Conservation (phyloP, 768 basidiomycete species). For the Xanthoconium stramineum region DNA sequence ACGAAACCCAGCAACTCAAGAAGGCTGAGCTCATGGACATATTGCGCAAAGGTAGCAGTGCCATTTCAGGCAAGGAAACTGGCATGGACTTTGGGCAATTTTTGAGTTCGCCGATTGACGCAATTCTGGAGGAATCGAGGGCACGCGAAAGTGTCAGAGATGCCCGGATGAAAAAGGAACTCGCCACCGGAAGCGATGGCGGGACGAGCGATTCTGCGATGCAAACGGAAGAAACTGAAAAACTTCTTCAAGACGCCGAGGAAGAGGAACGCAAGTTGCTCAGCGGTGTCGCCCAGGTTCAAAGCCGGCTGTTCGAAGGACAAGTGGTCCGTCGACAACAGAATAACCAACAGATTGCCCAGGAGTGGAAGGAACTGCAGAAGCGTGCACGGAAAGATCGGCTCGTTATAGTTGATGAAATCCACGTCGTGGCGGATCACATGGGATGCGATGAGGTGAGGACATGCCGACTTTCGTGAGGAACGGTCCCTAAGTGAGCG, state of each 20-base stretch:
- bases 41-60: conserved; percentile 56
- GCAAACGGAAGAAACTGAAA: conserved; percentile 22
- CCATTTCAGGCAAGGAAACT: conserved; percentile 38
- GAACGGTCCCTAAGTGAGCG: conserved; percentile 2
- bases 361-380: conserved; percentile 45
- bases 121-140: conserved; percentile 46
- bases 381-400: conserved; percentile 43
- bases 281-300: conserved; percentile 56
- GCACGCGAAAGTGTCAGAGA: conserved; percentile 41
- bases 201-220: conserved; percentile 1
- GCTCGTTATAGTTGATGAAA: conserved; percentile 38
- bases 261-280: conserved; percentile 52
- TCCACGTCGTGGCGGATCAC: conserved; percentile 31
- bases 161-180: conserved; percentile 44
- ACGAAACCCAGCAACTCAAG: conserved; percentile 34
- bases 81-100: conserved; percentile 44
- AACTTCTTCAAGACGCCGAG: conserved; percentile 42
- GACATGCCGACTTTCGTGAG: background rate
- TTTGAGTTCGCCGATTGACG: conserved; percentile 40
- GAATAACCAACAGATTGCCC: conserved; percentile 41
- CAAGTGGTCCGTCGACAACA: conserved; percentile 34
- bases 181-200: conserved; percentile 7
- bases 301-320: conserved; percentile 58
- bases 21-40: conserved; percentile 52
- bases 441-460: conserved; percentile 30